phyloP scores from a whole-genome alignment of 257 asterid genomes.

The Gynochthodes officinalis region DNA sequence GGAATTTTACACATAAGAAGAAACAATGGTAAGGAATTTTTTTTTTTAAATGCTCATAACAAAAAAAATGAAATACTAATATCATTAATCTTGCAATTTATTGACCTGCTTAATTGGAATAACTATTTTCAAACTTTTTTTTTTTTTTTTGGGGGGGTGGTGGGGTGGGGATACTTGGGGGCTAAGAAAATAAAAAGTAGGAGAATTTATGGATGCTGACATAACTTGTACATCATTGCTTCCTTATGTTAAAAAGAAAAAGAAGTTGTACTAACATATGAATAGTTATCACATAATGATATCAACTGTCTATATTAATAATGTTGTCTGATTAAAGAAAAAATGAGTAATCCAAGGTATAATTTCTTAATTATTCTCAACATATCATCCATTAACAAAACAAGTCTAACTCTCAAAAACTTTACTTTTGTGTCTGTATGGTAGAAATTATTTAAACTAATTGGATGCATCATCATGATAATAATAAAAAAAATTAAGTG shows the following conservation, averaged over 20 bases:
- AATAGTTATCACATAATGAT: constrained; percentile 4
- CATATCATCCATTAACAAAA: neutral
- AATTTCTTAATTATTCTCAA: constrained; percentile 1
- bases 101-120: neutral
- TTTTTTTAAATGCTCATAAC: too few species aligned
- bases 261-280: neutral
- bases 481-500: too few species aligned
- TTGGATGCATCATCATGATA: too few species aligned
- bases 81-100: too few species aligned
- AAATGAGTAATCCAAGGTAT: neutral
- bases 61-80: too few species aligned
- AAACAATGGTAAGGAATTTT: too few species aligned
- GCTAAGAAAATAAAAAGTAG: neutral
- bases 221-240: constrained; percentile 1
- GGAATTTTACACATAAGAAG: too few species aligned
- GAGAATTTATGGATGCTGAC: constrained; percentile 5
- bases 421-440: too few species aligned
- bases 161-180: too few species aligned
- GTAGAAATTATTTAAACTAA: too few species aligned
- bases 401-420: neutral
- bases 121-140: neutral
- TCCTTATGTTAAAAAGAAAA: neutral
- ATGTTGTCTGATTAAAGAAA: neutral
- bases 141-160: neutral
- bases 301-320: neutral